phyloP scores from a whole-genome alignment of 257 asterid genomes.

The Scutellaria minor region DNA sequence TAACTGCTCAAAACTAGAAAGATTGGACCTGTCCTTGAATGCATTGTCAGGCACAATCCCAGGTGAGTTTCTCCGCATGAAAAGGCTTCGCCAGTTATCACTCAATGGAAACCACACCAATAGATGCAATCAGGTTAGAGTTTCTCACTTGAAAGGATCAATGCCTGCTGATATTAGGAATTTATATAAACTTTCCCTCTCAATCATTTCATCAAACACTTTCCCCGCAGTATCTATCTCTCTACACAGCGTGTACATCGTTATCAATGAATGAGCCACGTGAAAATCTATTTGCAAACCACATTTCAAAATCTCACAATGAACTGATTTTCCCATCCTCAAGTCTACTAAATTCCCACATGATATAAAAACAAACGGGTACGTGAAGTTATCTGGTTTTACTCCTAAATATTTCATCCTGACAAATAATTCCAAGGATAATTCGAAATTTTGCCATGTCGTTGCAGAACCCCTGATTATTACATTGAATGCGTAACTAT shows the following conservation, averaged over 20 bases:
- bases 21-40: slow-evolving; percentile 34
- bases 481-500: slow-evolving; percentile 74
- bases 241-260: slow-evolving; percentile 70
- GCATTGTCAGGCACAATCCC: slow-evolving; percentile 36
- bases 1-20: slow-evolving; percentile 30
- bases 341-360: slow-evolving; percentile 63
- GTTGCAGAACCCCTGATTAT: slow-evolving; percentile 82
- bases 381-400: slow-evolving; percentile 79
- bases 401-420: slow-evolving; percentile 60
- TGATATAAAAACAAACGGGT: slow-evolving; percentile 79
- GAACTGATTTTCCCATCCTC: slow-evolving; percentile 54
- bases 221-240: slow-evolving; percentile 57
- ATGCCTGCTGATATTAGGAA: slow-evolving; percentile 41
- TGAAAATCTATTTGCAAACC: slow-evolving; percentile 74
- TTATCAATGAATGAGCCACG: slow-evolving; percentile 73
- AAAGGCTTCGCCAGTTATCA: slow-evolving; percentile 1
- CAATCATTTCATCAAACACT: slow-evolving; percentile 78
- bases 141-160: slow-evolving; percentile 33
- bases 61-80: slow-evolving; percentile 38
- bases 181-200: slow-evolving; percentile 49
- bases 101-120: slow-evolving; percentile 28
- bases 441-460: slow-evolving; percentile 67
- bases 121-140: slow-evolving; percentile 17
- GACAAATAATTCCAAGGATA: slow-evolving; percentile 54
- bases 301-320: slow-evolving; percentile 64